Conservation (phyloP, 2,329 filamentous ascomycete species). For the Paraconiothyrium brasiliense region DNA sequence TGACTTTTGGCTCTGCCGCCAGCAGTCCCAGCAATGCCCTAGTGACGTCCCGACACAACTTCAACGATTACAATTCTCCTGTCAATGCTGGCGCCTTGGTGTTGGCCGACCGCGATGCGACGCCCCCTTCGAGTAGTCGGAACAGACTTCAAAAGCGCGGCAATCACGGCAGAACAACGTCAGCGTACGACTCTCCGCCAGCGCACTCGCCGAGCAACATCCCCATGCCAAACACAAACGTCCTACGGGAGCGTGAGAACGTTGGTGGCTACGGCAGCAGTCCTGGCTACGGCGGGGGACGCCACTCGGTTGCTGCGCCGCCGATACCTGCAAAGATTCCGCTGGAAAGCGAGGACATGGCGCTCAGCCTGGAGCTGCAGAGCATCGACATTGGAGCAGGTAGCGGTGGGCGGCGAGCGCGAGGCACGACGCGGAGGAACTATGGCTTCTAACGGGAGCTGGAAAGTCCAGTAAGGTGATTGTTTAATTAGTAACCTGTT, state of each 20-base stretch:
- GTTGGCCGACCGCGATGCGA: slow-evolving; percentile 31
- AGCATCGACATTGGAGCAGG: slow-evolving; percentile 57
- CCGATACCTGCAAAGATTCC: slow-evolving; percentile 77
- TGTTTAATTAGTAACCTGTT: neutral
- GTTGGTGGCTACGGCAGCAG: slow-evolving; percentile 44
- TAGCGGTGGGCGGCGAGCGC: slow-evolving; percentile 31
- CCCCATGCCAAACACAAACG: slow-evolving; percentile 31
- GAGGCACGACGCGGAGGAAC: slow-evolving; percentile 21
- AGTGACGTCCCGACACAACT: slow-evolving; percentile 40
- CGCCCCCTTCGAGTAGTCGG: slow-evolving; percentile 31
- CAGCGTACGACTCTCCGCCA: slow-evolving; percentile 21
- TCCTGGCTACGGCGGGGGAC: slow-evolving; percentile 32
- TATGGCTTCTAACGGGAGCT: slow-evolving; percentile 5
- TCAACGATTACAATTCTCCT: slow-evolving; percentile 28
- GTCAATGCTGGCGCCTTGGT: slow-evolving; percentile 34
- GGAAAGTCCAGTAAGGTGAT: neutral
- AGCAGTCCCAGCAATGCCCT: slow-evolving; percentile 39
- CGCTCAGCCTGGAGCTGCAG: slow-evolving; percentile 75
- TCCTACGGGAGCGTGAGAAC: slow-evolving; percentile 49
- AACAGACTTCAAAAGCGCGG: slow-evolving; percentile 43
- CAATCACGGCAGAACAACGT: slow-evolving; percentile 31
- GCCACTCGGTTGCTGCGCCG: slow-evolving; percentile 55
- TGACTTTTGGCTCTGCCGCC: slow-evolving; percentile 28
- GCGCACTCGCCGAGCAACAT: slow-evolving; percentile 27
- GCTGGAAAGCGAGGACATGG: slow-evolving; percentile 60